Conservation (phyloP, 441 rosid species). For the Lepidium campestre region DNA sequence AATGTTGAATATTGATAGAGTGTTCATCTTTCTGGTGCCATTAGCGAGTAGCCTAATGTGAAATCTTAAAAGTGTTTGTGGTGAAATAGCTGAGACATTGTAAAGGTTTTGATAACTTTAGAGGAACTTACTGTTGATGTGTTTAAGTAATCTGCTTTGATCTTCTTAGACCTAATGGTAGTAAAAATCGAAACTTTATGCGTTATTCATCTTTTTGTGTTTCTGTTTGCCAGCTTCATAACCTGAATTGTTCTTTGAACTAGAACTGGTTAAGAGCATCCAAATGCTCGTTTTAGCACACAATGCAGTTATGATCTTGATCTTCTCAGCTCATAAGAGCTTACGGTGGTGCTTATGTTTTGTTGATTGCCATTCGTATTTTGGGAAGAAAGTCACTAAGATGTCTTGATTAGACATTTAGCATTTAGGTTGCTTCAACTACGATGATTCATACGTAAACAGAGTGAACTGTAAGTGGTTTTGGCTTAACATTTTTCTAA, state of each 20-base stretch:
- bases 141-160: neutral
- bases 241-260: neutral
- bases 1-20: neutral
- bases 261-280: neutral
- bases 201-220: neutral
- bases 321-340: neutral
- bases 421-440: neutral
- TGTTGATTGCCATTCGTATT: neutral
- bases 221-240: neutral
- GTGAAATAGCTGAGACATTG: constrained; percentile 8
- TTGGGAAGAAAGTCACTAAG: neutral
- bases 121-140: neutral
- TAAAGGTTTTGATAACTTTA: neutral
- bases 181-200: neutral
- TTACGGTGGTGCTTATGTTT: neutral
- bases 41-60: neutral
- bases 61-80: neutral
- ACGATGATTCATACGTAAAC: neutral
- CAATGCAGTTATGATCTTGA: neutral
- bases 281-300: neutral
- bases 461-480: neutral
- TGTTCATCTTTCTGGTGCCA: neutral
- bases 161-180: neutral
- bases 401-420: neutral
- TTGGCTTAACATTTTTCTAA: neutral